Evolutionary conservation across 345 rosid species (phyloP).

Genomic region (Sonneratia alba): DNA sequence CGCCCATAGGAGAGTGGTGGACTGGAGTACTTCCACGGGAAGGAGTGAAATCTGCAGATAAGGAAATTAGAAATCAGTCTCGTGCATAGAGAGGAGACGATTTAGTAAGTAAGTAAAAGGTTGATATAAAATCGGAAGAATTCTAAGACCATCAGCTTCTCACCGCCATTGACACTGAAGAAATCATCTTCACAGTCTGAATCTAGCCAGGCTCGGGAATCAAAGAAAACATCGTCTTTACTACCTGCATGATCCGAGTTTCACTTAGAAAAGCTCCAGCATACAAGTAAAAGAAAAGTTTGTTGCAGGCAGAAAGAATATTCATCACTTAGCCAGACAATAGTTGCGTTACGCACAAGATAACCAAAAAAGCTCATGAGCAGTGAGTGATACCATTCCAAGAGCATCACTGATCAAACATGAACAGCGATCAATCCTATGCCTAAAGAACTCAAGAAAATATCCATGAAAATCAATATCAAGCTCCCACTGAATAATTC

Average conservation of each 20-base stretch:
- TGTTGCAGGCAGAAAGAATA: neutral
- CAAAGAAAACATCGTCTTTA: constrained; percentile 77
- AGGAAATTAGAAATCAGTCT: neutral
- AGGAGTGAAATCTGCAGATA: constrained; percentile 72
- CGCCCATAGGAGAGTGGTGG: constrained; percentile 37
- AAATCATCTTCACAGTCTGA: constrained; percentile 93
- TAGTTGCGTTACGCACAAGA: no score
- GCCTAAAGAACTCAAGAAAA: no score
- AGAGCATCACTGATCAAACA: no score
- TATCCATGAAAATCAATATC: no score
- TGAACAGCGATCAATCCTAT: no score
- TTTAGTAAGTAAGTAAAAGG: neutral
- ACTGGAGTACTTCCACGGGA: constrained; percentile 81
- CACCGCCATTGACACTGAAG: constrained; percentile 91
- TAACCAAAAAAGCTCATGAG: no score
- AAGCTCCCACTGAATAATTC: no score
- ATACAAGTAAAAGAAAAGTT: no score
- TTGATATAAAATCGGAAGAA: neutral
- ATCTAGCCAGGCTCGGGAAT: constrained; percentile 65
- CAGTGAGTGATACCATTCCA: no score
- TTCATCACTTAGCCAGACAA: neutral
- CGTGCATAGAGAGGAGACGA: neutral
- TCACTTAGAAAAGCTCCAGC: neutral
- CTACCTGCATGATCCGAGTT: constrained; percentile 41
- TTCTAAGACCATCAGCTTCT: constrained; percentile 5